Conservation (phyloP, 805 yeast genomes). For the Jamesozyma lodderae region DNA sequence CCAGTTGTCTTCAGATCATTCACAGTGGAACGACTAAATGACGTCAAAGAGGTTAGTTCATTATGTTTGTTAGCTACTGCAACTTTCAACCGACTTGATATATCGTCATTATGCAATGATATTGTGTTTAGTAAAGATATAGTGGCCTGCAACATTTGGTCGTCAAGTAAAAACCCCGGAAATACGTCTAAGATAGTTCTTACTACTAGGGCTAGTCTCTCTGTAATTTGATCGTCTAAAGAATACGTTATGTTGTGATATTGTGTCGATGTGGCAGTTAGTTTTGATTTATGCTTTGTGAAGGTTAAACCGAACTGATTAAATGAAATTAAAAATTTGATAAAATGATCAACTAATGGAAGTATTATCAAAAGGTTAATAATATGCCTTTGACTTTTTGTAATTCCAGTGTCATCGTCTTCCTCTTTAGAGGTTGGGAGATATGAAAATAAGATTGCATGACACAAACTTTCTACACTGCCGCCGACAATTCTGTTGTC, state of each 20-base stretch:
- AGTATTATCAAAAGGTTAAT: conserved; percentile 40
- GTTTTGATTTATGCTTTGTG: conserved; percentile 23
- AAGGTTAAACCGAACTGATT: conserved; percentile 34
- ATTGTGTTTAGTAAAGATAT: conserved; percentile 43
- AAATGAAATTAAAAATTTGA: conserved; percentile 37
- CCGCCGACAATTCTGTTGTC: conserved; percentile 43
- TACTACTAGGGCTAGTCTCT: conserved; percentile 45
- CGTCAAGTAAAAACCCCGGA: conserved; percentile 62
- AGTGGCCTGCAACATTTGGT: conserved; percentile 48
- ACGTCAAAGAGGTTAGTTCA: conserved; percentile 32
- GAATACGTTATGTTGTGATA: conserved; percentile 23
- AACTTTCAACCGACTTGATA: conserved; percentile 45
- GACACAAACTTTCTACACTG: conserved; percentile 65
- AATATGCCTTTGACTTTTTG: conserved; percentile 10
- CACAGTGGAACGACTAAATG: conserved; percentile 11
- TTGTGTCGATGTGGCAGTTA: conserved; percentile 16
- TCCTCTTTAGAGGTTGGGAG: neutral
- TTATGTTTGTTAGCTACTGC: conserved; percentile 45
- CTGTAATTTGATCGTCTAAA: conserved; percentile 36
- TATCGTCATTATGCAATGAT: conserved; percentile 40
- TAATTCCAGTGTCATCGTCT: neutral
- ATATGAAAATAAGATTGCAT: conserved; percentile 47
- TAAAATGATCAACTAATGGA: conserved; percentile 46
- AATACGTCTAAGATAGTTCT: conserved; percentile 49
- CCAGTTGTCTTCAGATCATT: conserved; percentile 1